Conservation (phyloP, 805 yeast species). For the Nakazawaea populi region DNA sequence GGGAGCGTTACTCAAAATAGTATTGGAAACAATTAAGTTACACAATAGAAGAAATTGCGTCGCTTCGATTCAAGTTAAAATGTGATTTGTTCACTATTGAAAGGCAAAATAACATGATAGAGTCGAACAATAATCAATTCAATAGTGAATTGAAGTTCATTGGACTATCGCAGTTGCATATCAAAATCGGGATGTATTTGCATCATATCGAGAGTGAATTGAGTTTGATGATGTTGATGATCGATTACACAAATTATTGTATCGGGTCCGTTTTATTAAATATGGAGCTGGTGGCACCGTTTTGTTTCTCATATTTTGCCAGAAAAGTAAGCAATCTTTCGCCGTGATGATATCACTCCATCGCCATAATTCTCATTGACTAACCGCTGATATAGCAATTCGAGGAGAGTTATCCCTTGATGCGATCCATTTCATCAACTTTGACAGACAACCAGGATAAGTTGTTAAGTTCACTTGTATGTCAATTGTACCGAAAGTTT, state of each 20-base stretch:
- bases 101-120: not conserved
- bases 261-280: constrained; percentile 18
- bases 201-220: not conserved
- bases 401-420: constrained; percentile 15
- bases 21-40: constrained; percentile 4
- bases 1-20: not conserved
- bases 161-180: not conserved
- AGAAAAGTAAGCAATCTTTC: constrained; percentile 13
- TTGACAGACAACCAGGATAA: constrained; percentile 2
- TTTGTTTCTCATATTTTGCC: constrained; percentile 21
- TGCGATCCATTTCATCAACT: constrained; percentile 4
- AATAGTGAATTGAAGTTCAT: not conserved
- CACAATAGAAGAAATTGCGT: not conserved
- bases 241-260: constrained; percentile 20
- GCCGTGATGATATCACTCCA: too few relatives aligned
- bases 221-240: not conserved
- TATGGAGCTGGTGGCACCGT: constrained; percentile 20
- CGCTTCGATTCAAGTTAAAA: constrained; percentile 2
- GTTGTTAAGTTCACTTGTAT: not conserved
- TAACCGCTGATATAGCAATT: constrained; percentile 14
- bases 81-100: constrained; percentile 3
- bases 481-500: not conserved
- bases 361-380: not conserved
- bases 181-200: constrained; percentile 1
- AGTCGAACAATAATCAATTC: constrained; percentile 2